Base-by-base conservation (phyloP, 768 basidiomycete species). In the Fibroporia radiculosa region DNA sequence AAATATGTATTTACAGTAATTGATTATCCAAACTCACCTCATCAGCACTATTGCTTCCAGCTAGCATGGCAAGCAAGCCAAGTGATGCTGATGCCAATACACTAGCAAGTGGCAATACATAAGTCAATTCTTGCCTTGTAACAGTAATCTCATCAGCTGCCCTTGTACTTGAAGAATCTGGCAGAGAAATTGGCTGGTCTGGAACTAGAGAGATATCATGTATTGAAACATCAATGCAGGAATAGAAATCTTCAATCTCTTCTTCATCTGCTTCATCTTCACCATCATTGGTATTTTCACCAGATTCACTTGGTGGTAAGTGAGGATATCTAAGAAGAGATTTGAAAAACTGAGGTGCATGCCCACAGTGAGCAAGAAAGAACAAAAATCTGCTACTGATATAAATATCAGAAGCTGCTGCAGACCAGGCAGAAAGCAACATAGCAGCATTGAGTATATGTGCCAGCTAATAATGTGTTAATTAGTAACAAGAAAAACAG, bases 351-450 rank as follows among this genome's bases (percentile, higher is more conserved):
- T 47, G 35, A 0, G 59, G 59, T 6, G 59, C 59, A 44, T 77
- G 69, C 1, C 67, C 68, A 40, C 70, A 64, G 33, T 74, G 62
- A 2, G 79, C 75, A 38, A 80, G 67, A 56, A 71, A 74, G 61
- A 76, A 77, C 10, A 79, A 63, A 26, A 64, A 62, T 25, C 68
- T 61, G 25, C 73, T 73, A 19, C 66, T 62, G 39, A 75, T 72
- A 66, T 73, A 77, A 26, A 78, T 53, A 60, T 74, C 74, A 42
- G 70, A 70, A 41, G 67, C 67, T 27, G 72, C 74, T n/a, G 76
- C 70, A 6, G 77, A 78, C 68, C 73, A 78, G 6, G 76, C 75
- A 6, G 74, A 74, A 22, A 74, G 68, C 33, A 79, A 60, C 33
- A 77, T 60, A 41, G 61, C 61, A 23, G 65, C 68, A 45, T 69